A percentile compares a stretch with the other conserved stretches of the same genome.
Evolutionary conservation across 257 asterid species (phyloP).

Genomic region (Sherardia arvensis): DNA sequence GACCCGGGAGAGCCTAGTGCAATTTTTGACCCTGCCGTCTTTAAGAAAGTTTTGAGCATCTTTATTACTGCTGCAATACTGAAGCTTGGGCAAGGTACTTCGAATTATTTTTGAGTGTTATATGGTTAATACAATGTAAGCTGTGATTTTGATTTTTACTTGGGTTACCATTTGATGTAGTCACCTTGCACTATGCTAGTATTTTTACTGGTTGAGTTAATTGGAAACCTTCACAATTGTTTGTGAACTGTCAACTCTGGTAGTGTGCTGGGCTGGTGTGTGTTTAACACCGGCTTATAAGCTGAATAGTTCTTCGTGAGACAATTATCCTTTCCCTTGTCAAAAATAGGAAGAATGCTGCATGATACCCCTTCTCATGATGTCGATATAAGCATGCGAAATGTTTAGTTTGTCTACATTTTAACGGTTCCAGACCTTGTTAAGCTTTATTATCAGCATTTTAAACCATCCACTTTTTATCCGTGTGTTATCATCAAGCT

Average conservation of each 20-base stretch:
- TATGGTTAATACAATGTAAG: background rate
- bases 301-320: background rate
- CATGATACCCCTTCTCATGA: too few relatives aligned
- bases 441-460: background rate
- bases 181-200: background rate
- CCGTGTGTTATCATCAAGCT: background rate
- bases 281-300: background rate
- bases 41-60: conserved; percentile 87
- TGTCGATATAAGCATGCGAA: too few relatives aligned
- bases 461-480: background rate
- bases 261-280: background rate
- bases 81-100: conserved; percentile 95
- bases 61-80: conserved; percentile 92
- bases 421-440: background rate
- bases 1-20: conserved; percentile 62
- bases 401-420: background rate
- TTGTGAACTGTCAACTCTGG: background rate
- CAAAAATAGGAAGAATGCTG: background rate
- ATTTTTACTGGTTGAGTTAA: background rate
- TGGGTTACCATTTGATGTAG: background rate
- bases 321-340: background rate
- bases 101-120: conserved; percentile 1
- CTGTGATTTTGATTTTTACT: background rate
- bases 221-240: background rate
- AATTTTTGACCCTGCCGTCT: conserved; percentile 46